These are phyloP conservation scores for Solanum gandarillasii DNA, from an alignment of 257 asterid genomes.

Conservation along the genomic window DNA sequence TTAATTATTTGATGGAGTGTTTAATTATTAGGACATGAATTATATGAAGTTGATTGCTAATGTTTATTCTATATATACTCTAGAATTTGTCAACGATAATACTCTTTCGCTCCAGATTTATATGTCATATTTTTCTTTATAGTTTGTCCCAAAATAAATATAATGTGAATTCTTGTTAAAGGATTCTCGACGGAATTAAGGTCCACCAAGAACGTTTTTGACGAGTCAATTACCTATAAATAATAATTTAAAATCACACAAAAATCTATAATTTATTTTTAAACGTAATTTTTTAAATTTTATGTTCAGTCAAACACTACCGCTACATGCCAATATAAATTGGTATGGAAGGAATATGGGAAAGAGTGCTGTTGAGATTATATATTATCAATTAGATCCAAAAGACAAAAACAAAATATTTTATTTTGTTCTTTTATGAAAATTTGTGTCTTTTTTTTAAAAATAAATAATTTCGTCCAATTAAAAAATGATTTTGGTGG, in stretches of 20 bases:
- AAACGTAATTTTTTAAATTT: background rate
- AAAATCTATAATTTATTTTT: background rate
- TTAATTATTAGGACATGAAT: background rate
- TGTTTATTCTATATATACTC: background rate
- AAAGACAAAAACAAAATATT: slow-evolving; percentile 11
- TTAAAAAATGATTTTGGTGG: slow-evolving; percentile 29
- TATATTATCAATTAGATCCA: slow-evolving; percentile 11
- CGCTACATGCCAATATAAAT: background rate
- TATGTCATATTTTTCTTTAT: background rate
- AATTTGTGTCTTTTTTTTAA: background rate
- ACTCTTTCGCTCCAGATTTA: background rate
- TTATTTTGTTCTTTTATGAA: slow-evolving; percentile 25
- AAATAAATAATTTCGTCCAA: slow-evolving; percentile 1
- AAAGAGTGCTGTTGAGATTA: background rate
- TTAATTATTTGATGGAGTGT: background rate
- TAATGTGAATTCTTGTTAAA: background rate
- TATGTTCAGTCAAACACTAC: background rate
- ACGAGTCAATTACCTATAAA: background rate
- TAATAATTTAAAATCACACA: background rate
- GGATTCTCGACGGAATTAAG: background rate
- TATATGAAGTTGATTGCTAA: slow-evolving; percentile 7
- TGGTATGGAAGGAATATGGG: background rate
- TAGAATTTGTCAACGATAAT: background rate
- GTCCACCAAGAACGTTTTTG: background rate
- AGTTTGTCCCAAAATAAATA: background rate